Evolutionary conservation across 768 basidiomycete genomes (phyloP).

Genomic region (Daedaleopsis nitida): DNA sequence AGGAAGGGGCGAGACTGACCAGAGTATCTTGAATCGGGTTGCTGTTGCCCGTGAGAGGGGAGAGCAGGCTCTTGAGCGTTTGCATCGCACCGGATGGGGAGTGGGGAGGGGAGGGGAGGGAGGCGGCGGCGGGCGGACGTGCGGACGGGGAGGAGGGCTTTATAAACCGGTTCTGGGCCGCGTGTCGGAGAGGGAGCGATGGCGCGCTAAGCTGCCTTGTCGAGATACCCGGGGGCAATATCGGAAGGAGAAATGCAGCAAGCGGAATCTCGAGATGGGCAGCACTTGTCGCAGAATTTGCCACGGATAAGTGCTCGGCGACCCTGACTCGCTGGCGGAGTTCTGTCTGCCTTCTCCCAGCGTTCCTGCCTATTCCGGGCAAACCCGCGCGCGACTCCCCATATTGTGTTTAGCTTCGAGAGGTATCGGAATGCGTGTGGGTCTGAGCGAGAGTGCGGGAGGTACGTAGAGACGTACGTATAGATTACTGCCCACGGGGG

Average conservation of each 20-base stretch:
- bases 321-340: background rate
- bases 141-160: conserved; percentile 16
- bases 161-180: conserved; percentile 23
- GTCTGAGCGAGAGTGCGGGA: background rate
- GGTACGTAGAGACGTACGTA: background rate
- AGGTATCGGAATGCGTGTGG: too few species aligned
- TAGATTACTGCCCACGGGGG: background rate
- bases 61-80: conserved; percentile 66
- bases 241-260: conserved; percentile 18
- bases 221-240: conserved; percentile 3
- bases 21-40: conserved; percentile 79
- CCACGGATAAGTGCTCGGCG: conserved; percentile 4
- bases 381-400: background rate
- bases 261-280: conserved; percentile 14
- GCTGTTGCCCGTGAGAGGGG: conserved; percentile 61
- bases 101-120: conserved; percentile 16
- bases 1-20: conserved; percentile 40
- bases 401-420: background rate
- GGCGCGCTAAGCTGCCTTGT: conserved; percentile 6
- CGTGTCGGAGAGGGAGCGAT: conserved; percentile 19
- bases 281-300: conserved; percentile 1
- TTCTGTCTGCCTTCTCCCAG: background rate
- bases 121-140: conserved; percentile 19
- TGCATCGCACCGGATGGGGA: conserved; percentile 52
- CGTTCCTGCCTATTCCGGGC: background rate